Evolutionary conservation across 257 asterid genomes (phyloP).

Genomic region (Petrea volubilis): DNA sequence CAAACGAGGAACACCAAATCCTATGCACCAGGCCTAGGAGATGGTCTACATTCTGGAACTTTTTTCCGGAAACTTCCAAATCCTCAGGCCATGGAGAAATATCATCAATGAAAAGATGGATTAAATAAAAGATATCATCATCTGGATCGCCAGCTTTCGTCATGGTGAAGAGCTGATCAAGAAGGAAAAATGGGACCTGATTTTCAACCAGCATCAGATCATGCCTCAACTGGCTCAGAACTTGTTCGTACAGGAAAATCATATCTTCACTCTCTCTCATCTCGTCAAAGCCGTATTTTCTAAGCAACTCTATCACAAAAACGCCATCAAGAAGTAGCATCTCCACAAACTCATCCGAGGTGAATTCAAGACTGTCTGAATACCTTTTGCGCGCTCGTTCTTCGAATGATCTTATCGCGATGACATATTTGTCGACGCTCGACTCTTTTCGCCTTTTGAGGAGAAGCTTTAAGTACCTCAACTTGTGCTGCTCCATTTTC

Average conservation of each 20-base stretch:
- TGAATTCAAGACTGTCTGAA: constrained; percentile 12
- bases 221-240: constrained; percentile 7
- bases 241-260: constrained; percentile 22
- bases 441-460: constrained; percentile 23
- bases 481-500: constrained; percentile 40
- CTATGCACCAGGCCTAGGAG: constrained; percentile 32
- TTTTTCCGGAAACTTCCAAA: neutral
- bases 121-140: constrained; percentile 14
- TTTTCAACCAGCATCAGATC: constrained; percentile 48
- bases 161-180: constrained; percentile 32
- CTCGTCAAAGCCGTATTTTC: constrained; percentile 16
- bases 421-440: constrained; percentile 21
- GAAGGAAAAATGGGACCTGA: constrained; percentile 47
- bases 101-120: constrained; percentile 22
- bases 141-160: constrained; percentile 31
- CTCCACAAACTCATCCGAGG: constrained; percentile 26
- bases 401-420: constrained; percentile 26
- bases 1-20: constrained; percentile 30
- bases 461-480: constrained; percentile 32
- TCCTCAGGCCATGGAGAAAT: constrained; percentile 30
- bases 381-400: constrained; percentile 32
- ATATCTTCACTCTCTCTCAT: constrained; percentile 15
- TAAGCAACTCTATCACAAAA: constrained; percentile 39
- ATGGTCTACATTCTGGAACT: constrained; percentile 9
- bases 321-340: constrained; percentile 44